phyloP scores from a whole-genome alignment of 75 land plant species.

The Picea sitchensis region DNA sequence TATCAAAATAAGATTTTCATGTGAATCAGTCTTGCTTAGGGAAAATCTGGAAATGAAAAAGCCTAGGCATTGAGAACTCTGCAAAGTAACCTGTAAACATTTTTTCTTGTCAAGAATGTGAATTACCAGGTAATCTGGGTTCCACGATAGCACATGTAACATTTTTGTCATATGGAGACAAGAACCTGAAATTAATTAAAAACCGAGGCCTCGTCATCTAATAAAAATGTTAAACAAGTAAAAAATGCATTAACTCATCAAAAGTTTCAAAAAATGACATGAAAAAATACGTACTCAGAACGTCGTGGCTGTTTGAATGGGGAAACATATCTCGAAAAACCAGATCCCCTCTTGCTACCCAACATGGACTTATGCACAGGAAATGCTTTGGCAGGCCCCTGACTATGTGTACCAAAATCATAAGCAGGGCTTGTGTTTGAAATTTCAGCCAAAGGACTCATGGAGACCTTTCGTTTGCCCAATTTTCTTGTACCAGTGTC shows the following conservation, averaged over 20 bases:
- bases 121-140: slow-evolving; percentile 26
- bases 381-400: not conserved
- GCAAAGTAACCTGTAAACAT: not conserved
- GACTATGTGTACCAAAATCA: not conserved
- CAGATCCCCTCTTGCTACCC: slow-evolving; percentile 25
- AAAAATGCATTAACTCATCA: not conserved
- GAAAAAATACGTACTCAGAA: slow-evolving; percentile 26
- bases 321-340: slow-evolving; percentile 25
- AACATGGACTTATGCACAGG: slow-evolving; percentile 1
- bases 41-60: not conserved
- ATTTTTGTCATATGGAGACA: slow-evolving; percentile 27
- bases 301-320: slow-evolving; percentile 67
- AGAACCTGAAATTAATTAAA: slow-evolving; percentile 24
- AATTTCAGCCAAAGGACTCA: slow-evolving; percentile 35
- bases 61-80: not conserved
- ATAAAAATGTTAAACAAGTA: not conserved
- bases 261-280: not conserved
- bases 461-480: slow-evolving; percentile 9
- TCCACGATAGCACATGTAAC: not conserved
- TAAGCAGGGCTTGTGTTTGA: slow-evolving; percentile 20
- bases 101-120: not conserved
- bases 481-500: not conserved
- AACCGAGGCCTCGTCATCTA: not conserved
- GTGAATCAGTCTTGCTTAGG: slow-evolving; percentile 2
- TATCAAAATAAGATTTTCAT: slow-evolving; percentile 6